phyloP scores from a whole-genome alignment of 176 grass and related monocot species.

The Aegilops longissima region DNA sequence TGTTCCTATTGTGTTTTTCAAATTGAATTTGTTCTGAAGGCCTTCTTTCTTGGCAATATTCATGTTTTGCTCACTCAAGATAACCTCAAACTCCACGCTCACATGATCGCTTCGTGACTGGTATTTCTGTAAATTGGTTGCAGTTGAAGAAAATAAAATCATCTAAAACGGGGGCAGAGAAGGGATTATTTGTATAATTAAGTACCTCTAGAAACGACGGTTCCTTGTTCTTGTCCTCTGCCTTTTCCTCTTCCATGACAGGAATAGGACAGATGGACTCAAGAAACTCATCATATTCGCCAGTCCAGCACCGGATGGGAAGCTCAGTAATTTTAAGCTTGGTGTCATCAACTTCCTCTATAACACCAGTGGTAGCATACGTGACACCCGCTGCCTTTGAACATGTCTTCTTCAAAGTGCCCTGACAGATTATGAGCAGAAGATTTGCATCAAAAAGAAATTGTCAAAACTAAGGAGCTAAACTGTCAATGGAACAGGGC shows the following conservation, averaged over 20 bases:
- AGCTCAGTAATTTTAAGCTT: conserved; percentile 57
- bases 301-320: conserved; percentile 69
- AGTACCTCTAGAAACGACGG: conserved; percentile 67
- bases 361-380: neutral
- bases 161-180: neutral
- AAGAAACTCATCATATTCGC: conserved; percentile 71
- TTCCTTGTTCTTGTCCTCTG: neutral
- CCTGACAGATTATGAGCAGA: neutral
- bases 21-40: conserved; percentile 77
- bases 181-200: neutral
- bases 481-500: no score
- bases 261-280: conserved; percentile 1
- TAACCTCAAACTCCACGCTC: conserved; percentile 56
- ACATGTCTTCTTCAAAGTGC: no score
- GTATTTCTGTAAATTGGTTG: conserved; percentile 40
- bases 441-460: neutral
- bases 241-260: neutral
- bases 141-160: neutral
- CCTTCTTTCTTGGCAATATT: conserved; percentile 75
- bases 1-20: conserved; percentile 68
- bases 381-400: no score
- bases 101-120: conserved; percentile 44
- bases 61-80: conserved; percentile 63
- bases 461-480: no score
- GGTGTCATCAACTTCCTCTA: conserved; percentile 6